Evolutionary conservation across 2,329 filamentous ascomycete species (phyloP), one percentile per base, ranked within the genome.

Genomic region (Cercospora janseana): DNA sequence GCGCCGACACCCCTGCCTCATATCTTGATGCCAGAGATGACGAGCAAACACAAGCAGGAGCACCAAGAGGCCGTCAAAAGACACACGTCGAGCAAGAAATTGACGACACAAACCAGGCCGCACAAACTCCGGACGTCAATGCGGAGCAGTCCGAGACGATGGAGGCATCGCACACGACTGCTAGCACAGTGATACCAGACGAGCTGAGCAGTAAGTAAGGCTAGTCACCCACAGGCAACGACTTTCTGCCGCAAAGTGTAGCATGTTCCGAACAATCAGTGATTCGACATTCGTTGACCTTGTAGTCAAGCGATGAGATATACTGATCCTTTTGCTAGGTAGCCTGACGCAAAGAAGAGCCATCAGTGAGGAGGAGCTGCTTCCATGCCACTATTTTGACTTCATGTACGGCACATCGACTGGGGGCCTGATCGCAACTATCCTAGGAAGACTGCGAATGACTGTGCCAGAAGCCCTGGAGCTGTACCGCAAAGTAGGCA

Each of bases 321-420:
- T n/a, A n/a, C n/a, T n/a, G n/a, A n/a, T n/a, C n/a, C n/a, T n/a
- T n/a, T n/a, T n/a, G n/a, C n/a, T n/a, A n/a, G n/a, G n/a, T n/a
- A n/a, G n/a, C 26, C 42, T 56, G 7, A 57, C 49, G 31, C 48
- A 49, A 16, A 50, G 49, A 21, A 60, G 61, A 40, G 63, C 63
- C 3, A 70, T 70, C 50, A 62, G 66, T 40, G 70, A 73, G 52
- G 66, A 72, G 38, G 69, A 74, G 35, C 66, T 77, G 1, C 61
- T 75, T 8, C 75, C 75, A 49, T 76, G 73, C 51, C 72, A 78
- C 54, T 78, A 77, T 60, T 78, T 78, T 61, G 75, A 79, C 55
- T 74, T 75, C 63, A 77, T 78, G 67, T 77, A 75, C 47, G 75
- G 75, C 16, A 78, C 75, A 4, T 75, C 71, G 29, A 78, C 74